These are phyloP conservation scores for Calocybe gangraenosa DNA, from an alignment of 768 basidiomycete species.

Conservation along the genomic window DNA sequence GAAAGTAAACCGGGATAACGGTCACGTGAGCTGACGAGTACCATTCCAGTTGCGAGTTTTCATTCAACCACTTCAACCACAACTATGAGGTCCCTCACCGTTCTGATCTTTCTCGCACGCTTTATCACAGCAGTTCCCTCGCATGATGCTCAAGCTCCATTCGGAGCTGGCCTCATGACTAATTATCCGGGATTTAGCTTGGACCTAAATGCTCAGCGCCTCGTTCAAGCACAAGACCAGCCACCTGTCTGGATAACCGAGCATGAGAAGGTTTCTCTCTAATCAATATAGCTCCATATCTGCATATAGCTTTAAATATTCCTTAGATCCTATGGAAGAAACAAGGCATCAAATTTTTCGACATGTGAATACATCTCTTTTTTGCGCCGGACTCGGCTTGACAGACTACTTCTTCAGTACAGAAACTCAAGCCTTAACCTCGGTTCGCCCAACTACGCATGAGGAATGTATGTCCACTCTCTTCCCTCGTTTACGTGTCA, in stretches of 20 bases:
- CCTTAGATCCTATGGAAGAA: slow-evolving; percentile 72
- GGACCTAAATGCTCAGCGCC: slow-evolving; percentile 66
- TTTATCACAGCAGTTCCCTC: slow-evolving; percentile 39
- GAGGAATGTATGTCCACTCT: slow-evolving; percentile 32
- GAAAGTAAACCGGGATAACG: neutral
- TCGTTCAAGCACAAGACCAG: slow-evolving; percentile 72
- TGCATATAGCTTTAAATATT: slow-evolving; percentile 10
- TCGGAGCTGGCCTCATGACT: slow-evolving; percentile 24
- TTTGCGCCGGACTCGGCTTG: slow-evolving; percentile 6
- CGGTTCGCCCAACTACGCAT: slow-evolving; percentile 30
- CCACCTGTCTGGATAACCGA: slow-evolving; percentile 81
- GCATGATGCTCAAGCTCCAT: slow-evolving; percentile 33
- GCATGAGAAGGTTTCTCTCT: slow-evolving; percentile 69
- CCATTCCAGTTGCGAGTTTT: neutral
- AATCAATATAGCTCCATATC: neutral
- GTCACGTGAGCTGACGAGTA: slow-evolving; percentile 6
- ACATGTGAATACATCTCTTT: slow-evolving; percentile 52
- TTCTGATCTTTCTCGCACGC: slow-evolving; percentile 41
- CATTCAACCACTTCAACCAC: neutral
- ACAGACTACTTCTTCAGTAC: slow-evolving; percentile 44
- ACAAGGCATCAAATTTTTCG: slow-evolving; percentile 79
- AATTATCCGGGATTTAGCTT: slow-evolving; percentile 60
- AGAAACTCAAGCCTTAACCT: slow-evolving; percentile 58
- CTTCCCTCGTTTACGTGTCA: slow-evolving; percentile 11
- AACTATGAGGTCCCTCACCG: slow-evolving; percentile 46